Evolutionary conservation across 2,329 filamentous ascomycete genomes (phyloP).

Genomic region (Sporothrix humicola): DNA sequence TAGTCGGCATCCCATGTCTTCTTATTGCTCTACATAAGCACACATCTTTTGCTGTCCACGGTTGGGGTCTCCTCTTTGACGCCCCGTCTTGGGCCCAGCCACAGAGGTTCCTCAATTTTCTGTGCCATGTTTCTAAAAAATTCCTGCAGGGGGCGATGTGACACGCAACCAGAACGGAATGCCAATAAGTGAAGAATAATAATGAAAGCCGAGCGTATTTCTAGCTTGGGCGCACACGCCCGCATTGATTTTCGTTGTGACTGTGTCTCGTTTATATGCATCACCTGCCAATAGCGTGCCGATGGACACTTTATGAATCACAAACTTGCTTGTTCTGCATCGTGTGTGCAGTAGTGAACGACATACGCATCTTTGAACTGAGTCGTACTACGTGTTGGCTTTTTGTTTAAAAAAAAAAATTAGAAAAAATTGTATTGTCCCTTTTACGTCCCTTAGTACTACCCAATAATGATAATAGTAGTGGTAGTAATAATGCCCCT

Average conservation of each 20-base stretch:
- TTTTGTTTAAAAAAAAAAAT: too few relatives aligned
- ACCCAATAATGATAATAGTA: too few relatives aligned
- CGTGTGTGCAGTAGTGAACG: neutral
- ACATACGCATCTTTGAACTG: neutral
- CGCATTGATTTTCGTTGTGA: neutral
- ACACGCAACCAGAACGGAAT: neutral
- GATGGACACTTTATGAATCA: neutral
- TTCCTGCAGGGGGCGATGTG: neutral
- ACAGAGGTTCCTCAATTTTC: neutral
- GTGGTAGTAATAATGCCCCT: too few relatives aligned
- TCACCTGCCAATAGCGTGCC: neutral
- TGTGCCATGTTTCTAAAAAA: neutral
- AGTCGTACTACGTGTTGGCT: too few relatives aligned
- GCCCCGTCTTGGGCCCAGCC: constrained; percentile 10
- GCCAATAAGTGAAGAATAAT: too few relatives aligned
- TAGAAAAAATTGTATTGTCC: too few relatives aligned
- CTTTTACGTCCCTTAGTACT: too few relatives aligned
- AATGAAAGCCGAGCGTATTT: too few relatives aligned
- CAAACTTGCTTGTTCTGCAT: neutral
- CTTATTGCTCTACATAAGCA: too few relatives aligned
- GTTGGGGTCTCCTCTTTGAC: neutral
- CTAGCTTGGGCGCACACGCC: neutral
- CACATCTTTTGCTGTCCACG: neutral
- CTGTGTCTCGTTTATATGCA: neutral
- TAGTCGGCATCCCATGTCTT: too few relatives aligned